Conservation (phyloP, 495 filamentous ascomycete genomes). For the Aspergillus funiculosus region DNA sequence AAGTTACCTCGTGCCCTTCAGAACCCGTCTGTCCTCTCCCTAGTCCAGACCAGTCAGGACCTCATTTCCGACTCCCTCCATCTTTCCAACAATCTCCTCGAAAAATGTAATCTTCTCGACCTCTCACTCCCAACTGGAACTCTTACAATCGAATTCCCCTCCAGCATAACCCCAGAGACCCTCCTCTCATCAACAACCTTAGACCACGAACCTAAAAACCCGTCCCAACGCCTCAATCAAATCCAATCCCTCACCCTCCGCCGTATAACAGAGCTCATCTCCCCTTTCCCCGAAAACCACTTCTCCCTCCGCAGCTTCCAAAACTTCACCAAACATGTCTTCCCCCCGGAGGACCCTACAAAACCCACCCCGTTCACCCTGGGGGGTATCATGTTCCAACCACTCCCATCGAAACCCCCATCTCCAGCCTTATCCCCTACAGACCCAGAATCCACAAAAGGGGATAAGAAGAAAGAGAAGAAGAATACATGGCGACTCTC, state of each 20-base stretch:
- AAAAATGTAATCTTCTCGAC: constrained; percentile 31
- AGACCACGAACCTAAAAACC: constrained; percentile 6
- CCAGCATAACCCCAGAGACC: neutral
- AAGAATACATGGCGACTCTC: constrained; percentile 43
- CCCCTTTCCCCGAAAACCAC: constrained; percentile 37
- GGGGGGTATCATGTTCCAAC: constrained; percentile 50
- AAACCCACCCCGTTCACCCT: constrained; percentile 46
- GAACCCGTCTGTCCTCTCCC: constrained; percentile 54
- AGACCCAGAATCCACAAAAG: neutral
- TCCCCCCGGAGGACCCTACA: constrained; percentile 14
- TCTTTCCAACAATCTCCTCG: constrained; percentile 35
- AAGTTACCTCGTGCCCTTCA: constrained; percentile 64
- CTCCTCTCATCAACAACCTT: neutral
- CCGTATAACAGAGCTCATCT: constrained; percentile 39
- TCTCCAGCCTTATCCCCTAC: constrained; percentile 17
- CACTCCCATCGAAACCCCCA: constrained; percentile 30
- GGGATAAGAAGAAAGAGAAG: neutral
- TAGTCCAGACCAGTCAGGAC: constrained; percentile 38
- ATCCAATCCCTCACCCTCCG: constrained; percentile 35
- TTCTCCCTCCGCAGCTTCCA: constrained; percentile 33
- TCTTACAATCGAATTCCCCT: constrained; percentile 36
- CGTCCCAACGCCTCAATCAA: constrained; percentile 15
- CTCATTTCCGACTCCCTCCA: constrained; percentile 24
- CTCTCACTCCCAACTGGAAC: constrained; percentile 36
- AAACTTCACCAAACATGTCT: constrained; percentile 24